These are phyloP conservation scores for Mucor circinelloides DNA, from an alignment of 371 early-diverging fungal species.

Conservation along the genomic window DNA sequence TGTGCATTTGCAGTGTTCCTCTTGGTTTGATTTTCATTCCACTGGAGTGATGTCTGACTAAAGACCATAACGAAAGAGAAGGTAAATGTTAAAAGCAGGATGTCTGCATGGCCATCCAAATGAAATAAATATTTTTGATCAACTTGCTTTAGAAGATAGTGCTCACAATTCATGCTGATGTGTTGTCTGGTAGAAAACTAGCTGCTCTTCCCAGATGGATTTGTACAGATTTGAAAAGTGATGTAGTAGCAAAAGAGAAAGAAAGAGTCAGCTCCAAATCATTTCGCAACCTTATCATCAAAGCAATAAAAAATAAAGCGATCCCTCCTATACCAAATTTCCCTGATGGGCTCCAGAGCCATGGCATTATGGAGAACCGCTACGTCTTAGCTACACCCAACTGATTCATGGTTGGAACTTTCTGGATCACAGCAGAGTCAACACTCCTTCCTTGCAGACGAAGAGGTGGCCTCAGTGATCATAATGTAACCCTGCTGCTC, in stretches of 20 bases:
- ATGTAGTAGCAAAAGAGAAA: constrained; percentile 1
- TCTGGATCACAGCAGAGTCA: background rate
- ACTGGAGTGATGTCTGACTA: background rate
- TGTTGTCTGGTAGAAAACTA: background rate
- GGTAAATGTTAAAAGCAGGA: background rate
- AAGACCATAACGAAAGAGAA: background rate
- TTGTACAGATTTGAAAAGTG: constrained; percentile 2
- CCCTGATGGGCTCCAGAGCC: background rate
- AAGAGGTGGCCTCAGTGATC: constrained; percentile 1
- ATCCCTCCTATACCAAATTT: constrained; percentile 1
- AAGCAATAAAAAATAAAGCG: constrained; percentile 1
- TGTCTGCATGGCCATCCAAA: background rate
- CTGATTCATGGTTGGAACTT: constrained; percentile 1
- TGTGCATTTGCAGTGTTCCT: too few species aligned
- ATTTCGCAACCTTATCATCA: constrained; percentile 2
- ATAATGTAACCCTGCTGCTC: constrained; percentile 2
- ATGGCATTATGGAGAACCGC: background rate
- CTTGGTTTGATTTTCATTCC: too few species aligned
- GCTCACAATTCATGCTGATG: background rate
- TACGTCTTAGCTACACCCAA: background rate
- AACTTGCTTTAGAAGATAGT: background rate
- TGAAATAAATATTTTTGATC: background rate
- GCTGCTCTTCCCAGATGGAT: constrained; percentile 1
- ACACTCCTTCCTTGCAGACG: background rate
- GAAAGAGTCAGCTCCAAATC: constrained; percentile 3